Evolutionary conservation across 768 basidiomycete genomes (phyloP).

Genomic region (Lactifluus hygrophoroides): DNA sequence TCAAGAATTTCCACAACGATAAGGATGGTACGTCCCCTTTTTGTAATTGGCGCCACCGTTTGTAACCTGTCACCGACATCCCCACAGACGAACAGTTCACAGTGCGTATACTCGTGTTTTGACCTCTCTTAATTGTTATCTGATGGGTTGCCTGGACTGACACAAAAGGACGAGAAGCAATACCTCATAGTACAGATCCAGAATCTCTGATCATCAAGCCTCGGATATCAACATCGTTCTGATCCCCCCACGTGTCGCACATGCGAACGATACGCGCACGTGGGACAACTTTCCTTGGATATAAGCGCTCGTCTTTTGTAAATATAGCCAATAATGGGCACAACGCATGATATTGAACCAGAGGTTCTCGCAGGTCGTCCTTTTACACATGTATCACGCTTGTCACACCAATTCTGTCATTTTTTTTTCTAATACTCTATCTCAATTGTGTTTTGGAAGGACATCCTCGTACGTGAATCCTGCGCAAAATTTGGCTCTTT

Average conservation of each 20-base stretch:
- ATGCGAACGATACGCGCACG: neutral
- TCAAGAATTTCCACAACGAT: slow-evolving; percentile 95
- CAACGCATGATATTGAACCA: neutral
- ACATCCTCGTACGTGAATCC: neutral
- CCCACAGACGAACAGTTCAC: slow-evolving; percentile 86
- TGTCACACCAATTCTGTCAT: neutral
- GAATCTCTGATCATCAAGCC: slow-evolving; percentile 40
- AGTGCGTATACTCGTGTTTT: slow-evolving; percentile 31
- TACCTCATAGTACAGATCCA: slow-evolving; percentile 92
- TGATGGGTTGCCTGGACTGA: neutral
- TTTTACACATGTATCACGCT: slow-evolving; percentile 19
- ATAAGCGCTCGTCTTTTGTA: slow-evolving; percentile 1
- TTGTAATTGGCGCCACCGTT: neutral
- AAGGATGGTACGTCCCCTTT: slow-evolving; percentile 69
- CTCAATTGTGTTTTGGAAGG: neutral
- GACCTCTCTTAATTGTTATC: slow-evolving; percentile 1
- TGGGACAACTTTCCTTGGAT: neutral
- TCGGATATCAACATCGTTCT: neutral
- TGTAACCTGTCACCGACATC: neutral
- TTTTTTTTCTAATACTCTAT: neutral
- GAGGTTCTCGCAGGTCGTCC: slow-evolving; percentile 4
- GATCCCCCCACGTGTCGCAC: neutral
- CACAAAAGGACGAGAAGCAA: slow-evolving; percentile 77
- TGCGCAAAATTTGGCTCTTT: neutral
- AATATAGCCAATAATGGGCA: slow-evolving; percentile 14